Evolutionary conservation across 2,329 filamentous ascomycete genomes (phyloP), one percentile per base, ranked within the genome.

Genomic region (Penicillium janthinellum): DNA sequence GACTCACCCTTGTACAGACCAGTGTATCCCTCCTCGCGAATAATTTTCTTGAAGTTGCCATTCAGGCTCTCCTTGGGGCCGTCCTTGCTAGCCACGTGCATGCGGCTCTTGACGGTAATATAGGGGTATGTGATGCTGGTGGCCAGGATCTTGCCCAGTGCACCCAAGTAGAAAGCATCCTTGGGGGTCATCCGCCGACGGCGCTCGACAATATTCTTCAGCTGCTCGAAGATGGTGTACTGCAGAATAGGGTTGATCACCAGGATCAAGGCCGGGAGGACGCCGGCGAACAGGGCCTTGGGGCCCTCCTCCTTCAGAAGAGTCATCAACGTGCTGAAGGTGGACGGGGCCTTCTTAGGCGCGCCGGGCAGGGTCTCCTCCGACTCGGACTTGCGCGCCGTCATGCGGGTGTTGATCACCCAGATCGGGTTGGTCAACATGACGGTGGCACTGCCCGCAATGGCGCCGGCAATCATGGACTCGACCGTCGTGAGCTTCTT

Each of bases 401-500:
- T 99, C 90, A 99, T 96, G 73, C 95, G 90, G 56, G 95, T 99
- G 83, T 99, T 99, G 76, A 99, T 84, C 54, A 99, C 95, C 95
- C 95, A 99, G 79, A 99, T 99, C 49, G 95, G 95, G 82, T 99
- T 99, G 62, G 95, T 99, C 72, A 97, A 84, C 72, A 99, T 84
- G 66, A 99, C 95, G 17, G 95, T 99, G 12, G 94, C 94, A 66
- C 89, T 93, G 12, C 95, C 95, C 42, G 95, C 95, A 69, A 99
- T 84, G 59, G 95, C 95, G 66, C 95, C 95, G 3, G 95, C 94
- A 60, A 96, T 88, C 90, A 99, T 99, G 67, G 89, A 90, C 82
- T 99, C 94, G 67, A 94, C 77, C 0, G 95, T 96, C 17, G 91
- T 95, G 75, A 99, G 88, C 75, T 92, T 93, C 79, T 87, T 89